Evolutionary conservation across 192 early-diverging fungal species (phyloP).

Genomic region (Backusella morwellensis): DNA sequence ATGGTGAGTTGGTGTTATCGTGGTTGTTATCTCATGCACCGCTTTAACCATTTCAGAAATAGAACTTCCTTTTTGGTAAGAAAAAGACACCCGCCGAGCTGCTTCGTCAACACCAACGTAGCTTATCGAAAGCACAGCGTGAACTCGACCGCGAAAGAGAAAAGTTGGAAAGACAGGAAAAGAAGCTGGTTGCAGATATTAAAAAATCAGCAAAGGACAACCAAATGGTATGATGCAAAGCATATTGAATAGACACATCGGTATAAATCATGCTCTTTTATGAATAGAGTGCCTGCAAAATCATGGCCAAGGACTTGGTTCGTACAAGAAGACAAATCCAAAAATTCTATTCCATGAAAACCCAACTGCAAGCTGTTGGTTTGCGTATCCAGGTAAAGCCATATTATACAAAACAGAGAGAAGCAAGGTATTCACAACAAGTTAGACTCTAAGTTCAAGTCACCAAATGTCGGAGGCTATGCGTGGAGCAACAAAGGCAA

Average conservation of each 20-base stretch:
- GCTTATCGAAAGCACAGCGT: constrained; percentile 82
- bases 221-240: constrained; percentile 67
- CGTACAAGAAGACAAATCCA: constrained; percentile 89
- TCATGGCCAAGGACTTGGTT: constrained; percentile 98
- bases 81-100: constrained; percentile 86
- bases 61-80: constrained; percentile 74
- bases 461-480: constrained; percentile 97
- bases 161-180: constrained; percentile 93
- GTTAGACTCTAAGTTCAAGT: constrained; percentile 85
- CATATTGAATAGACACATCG: neutral
- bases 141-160: constrained; percentile 88
- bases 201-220: constrained; percentile 88
- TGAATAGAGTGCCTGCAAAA: constrained; percentile 75
- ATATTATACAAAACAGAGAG: neutral
- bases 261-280: constrained; percentile 16
- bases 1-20: neutral
- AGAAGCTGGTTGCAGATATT: constrained; percentile 92
- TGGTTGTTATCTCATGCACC: neutral
- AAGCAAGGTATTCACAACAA: neutral
- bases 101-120: constrained; percentile 89
- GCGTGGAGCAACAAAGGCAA: constrained; percentile 94
- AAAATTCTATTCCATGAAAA: constrained; percentile 96
- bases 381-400: constrained; percentile 78
- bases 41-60: neutral
- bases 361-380: constrained; percentile 89